A percentile compares a stretch with the other conserved stretches of the same genome.
These are phyloP conservation scores for Macrolepiota albuminosa DNA, from an alignment of 768 basidiomycete species.

Conservation along the genomic window DNA sequence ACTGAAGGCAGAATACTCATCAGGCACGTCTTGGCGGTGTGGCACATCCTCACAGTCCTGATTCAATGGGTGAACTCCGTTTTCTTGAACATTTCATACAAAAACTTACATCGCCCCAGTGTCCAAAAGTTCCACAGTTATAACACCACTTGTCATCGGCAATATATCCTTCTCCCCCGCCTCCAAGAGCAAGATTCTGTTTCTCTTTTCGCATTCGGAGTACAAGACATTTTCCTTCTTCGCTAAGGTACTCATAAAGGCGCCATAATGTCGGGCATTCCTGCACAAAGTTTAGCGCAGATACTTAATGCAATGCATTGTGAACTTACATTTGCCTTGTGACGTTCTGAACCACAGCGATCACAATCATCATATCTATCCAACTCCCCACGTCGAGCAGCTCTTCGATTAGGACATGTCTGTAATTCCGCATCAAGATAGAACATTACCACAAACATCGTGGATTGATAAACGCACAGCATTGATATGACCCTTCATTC, in stretches of 20 bases:
- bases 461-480: constrained; percentile 35
- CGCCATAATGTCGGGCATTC: constrained; percentile 85
- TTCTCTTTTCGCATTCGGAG: constrained; percentile 45
- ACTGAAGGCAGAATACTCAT: constrained; percentile 67
- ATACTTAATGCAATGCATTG: neutral
- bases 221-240: constrained; percentile 42
- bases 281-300: constrained; percentile 28
- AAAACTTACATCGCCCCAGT: constrained; percentile 72
- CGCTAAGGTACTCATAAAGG: constrained; percentile 66
- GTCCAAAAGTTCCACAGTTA: constrained; percentile 68
- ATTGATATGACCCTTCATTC: constrained; percentile 81
- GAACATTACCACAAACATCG: neutral
- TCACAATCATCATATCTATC: constrained; percentile 49
- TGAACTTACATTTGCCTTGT: constrained; percentile 56
- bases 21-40: constrained; percentile 34
- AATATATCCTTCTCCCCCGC: constrained; percentile 79
- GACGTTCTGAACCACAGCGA: constrained; percentile 61
- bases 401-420: constrained; percentile 67
- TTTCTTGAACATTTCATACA: neutral
- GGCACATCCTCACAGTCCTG: constrained; percentile 58
- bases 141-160: constrained; percentile 76
- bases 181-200: constrained; percentile 45
- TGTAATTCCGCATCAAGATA: constrained; percentile 19
- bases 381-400: constrained; percentile 19
- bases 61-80: neutral